A percentile compares a stretch with the other conserved stretches of the same genome.
Evolutionary conservation across 805 yeast species (phyloP).

Genomic region (Jamesozyma spencerorum): DNA sequence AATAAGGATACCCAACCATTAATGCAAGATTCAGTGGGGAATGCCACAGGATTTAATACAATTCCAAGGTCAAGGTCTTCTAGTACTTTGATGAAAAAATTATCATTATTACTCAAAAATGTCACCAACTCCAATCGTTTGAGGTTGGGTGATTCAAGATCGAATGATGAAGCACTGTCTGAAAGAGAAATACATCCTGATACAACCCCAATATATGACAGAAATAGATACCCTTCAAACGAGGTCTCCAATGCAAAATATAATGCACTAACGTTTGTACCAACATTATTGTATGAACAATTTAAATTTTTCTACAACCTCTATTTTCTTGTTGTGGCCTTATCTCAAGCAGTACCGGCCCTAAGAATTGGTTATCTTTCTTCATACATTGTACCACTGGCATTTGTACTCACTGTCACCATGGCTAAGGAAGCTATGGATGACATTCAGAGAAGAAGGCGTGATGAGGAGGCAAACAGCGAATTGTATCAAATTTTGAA

Average conservation of each 20-base stretch:
- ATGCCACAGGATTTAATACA: not conserved
- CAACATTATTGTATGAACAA: slow-evolving; percentile 85
- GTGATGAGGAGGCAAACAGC: slow-evolving; percentile 83
- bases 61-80: slow-evolving; percentile 2
- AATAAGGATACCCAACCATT: slow-evolving; percentile 15
- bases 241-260: slow-evolving; percentile 92
- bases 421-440: slow-evolving; percentile 95
- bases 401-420: slow-evolving; percentile 83
- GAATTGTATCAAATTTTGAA: slow-evolving; percentile 70
- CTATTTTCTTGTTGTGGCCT: slow-evolving; percentile 84
- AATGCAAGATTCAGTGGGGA: slow-evolving; percentile 7
- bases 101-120: slow-evolving; percentile 1
- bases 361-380: slow-evolving; percentile 88
- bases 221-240: slow-evolving; percentile 46
- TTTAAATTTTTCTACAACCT: slow-evolving; percentile 93
- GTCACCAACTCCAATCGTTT: slow-evolving; percentile 3
- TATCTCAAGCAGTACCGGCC: slow-evolving; percentile 85
- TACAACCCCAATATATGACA: slow-evolving; percentile 31
- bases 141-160: slow-evolving; percentile 8
- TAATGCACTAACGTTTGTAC: slow-evolving; percentile 78
- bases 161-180: slow-evolving; percentile 19
- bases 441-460: slow-evolving; percentile 79
- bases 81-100: slow-evolving; percentile 1
- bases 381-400: slow-evolving; percentile 88
- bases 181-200: slow-evolving; percentile 38